Conservation (phyloP, 2,329 filamentous ascomycete species). For the Pestalotiopsis sp. region DNA sequence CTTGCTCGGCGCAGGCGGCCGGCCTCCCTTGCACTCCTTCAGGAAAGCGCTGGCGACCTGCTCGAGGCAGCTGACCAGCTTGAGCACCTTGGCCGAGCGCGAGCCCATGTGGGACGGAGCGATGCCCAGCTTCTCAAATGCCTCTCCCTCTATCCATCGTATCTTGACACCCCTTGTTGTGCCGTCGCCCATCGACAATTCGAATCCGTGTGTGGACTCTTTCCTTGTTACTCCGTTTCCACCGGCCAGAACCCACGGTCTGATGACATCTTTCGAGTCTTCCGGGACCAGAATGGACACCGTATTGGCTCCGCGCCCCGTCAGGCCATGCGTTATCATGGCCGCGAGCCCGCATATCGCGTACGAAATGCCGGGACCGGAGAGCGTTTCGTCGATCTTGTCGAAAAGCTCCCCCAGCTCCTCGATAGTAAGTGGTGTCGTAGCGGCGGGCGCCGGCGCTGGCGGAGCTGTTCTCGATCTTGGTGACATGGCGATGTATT, state of each 20-base stretch:
- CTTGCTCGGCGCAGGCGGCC: background rate
- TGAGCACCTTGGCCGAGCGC: slow-evolving; percentile 24
- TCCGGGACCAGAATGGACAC: slow-evolving; percentile 46
- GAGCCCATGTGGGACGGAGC: slow-evolving; percentile 14
- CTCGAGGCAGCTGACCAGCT: slow-evolving; percentile 28
- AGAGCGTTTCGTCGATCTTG: slow-evolving; percentile 41
- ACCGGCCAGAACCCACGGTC: slow-evolving; percentile 39
- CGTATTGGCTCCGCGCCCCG: slow-evolving; percentile 28
- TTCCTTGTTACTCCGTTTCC: background rate
- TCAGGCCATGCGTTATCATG: slow-evolving; percentile 46
- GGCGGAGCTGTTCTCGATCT: background rate
- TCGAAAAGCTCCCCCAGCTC: slow-evolving; percentile 41
- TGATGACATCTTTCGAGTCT: slow-evolving; percentile 37
- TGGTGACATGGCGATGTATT: background rate
- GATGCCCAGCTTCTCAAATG: slow-evolving; percentile 33
- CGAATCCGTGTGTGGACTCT: background rate
- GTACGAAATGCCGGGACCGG: slow-evolving; percentile 38
- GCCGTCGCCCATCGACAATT: slow-evolving; percentile 28
- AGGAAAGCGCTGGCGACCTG: slow-evolving; percentile 27
- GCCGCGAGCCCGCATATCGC: slow-evolving; percentile 49
- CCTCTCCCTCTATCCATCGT: slow-evolving; percentile 38
- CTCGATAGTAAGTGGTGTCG: slow-evolving; percentile 26
- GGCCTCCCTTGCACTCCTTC: background rate
- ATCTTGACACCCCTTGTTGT: slow-evolving; percentile 44
- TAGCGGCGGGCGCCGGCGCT: background rate